Evolutionary conservation across 257 asterid genomes (phyloP).

Genomic region (Sherardia arvensis): DNA sequence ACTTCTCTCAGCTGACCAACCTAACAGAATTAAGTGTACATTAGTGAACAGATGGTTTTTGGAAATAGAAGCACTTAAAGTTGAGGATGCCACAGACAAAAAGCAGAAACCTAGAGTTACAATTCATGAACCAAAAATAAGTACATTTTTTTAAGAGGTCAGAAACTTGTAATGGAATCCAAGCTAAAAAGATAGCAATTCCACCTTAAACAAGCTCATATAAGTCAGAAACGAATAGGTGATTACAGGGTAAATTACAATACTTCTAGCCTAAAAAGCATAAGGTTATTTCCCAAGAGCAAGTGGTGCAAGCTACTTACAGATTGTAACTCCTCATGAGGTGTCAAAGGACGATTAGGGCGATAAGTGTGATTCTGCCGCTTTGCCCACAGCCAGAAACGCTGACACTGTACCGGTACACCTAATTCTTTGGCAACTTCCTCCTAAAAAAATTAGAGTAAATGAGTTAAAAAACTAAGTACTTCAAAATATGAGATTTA

Average conservation of each 20-base stretch:
- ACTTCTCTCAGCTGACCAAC: conserved; percentile 77
- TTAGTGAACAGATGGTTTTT: neutral
- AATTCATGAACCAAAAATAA: too few species aligned
- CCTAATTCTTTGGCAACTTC: conserved; percentile 83
- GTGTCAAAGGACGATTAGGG: conserved; percentile 70
- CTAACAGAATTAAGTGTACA: conserved; percentile 22
- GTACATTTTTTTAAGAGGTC: neutral
- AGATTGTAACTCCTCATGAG: conserved; percentile 66
- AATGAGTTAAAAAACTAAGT: conserved; percentile 3
- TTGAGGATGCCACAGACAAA: neutral
- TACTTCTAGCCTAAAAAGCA: neutral
- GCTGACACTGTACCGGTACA: conserved; percentile 69
- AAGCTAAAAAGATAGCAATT: neutral
- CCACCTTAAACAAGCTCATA: neutral
- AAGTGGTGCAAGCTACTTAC: conserved; percentile 27
- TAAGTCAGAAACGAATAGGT: neutral
- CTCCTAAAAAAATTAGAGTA: conserved; percentile 41
- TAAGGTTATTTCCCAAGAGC: too few species aligned
- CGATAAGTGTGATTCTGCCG: conserved; percentile 85
- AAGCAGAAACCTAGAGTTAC: neutral
- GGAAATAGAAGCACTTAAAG: neutral
- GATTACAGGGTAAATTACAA: neutral
- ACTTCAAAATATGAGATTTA: neutral
- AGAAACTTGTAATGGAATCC: neutral
- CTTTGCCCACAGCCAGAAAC: conserved; percentile 91